Evolutionary conservation across 1,284 basidiomycete genomes (phyloP), one percentile per base, ranked within the genome.

Genomic region (Cryptococcus sp.): DNA sequence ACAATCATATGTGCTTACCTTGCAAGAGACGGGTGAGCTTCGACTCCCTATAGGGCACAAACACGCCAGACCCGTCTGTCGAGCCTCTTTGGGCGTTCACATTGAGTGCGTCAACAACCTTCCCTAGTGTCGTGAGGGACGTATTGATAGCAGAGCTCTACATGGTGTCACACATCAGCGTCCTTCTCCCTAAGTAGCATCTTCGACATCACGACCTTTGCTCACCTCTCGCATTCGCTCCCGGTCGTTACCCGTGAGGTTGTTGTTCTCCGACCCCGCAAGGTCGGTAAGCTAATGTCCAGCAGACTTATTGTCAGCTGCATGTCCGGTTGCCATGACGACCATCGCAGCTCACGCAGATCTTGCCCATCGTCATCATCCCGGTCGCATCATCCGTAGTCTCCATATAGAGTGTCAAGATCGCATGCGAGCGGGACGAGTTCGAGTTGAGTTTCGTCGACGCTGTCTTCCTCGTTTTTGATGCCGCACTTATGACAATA

Each of bases 201-300:
- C 46, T 24, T 24, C 8, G 12, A 15, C 15, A n/a, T 13, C 16
- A 28, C 13, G 20, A 16, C 28, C 28, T 33, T 5, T 33, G 53
- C 67, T 56, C 23, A 71, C 71, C 55, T 73, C 71, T 49, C 59
- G 83, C 86, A 91, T 89, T 1, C 90, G 83, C 15, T 82, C 84
- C 2, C 83, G 77, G 67, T 91, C 87, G 62, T 91, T 91, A 8
- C 89, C 89, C 1, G 89, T 91, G 40, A 87, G 79, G 73, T 89
- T 91, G 72, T 91, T 91, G 67, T 91, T 91, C 77, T 92, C 89
- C 0, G 87, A 89, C 12, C 89, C 90, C 13, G 90, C 89, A 16
- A 92, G 80, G 75, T 92, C 89, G 12, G 91, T 87, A 3, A 91
- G 81, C 68, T 68, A 37, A 21, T 5, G 28, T 9, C 5, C 28